These are phyloP conservation scores for Starmerella potacharoeniae DNA, from an alignment of 805 yeast genomes.

Conservation along the genomic window DNA sequence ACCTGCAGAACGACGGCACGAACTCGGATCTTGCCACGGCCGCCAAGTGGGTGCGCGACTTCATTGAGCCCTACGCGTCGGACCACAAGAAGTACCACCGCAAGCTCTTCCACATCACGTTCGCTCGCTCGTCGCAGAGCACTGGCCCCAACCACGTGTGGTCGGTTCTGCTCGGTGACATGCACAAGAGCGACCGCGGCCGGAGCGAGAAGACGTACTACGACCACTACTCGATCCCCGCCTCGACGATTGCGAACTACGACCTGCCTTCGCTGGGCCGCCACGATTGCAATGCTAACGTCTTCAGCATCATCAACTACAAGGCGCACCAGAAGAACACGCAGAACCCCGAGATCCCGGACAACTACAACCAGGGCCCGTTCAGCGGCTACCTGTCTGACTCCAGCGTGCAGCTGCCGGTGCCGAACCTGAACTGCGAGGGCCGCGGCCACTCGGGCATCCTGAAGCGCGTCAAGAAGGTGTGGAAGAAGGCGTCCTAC, in stretches of 20 bases:
- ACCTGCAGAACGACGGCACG: conserved; percentile 45
- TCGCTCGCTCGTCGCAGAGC: conserved; percentile 40
- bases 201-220: conserved; percentile 39
- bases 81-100: conserved; percentile 37
- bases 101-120: conserved; percentile 39
- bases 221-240: conserved; percentile 41
- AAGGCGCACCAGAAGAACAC: conserved; percentile 20
- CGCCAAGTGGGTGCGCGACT: conserved; percentile 37
- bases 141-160: conserved; percentile 36
- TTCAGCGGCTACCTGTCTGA: conserved; percentile 22
- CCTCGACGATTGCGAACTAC: conserved; percentile 44
- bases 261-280: conserved; percentile 41
- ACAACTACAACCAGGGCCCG: conserved; percentile 23
- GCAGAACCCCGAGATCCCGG: conserved; percentile 17
- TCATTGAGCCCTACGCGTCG: conserved; percentile 33
- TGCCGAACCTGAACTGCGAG: conserved; percentile 27
- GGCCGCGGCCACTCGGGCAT: conserved; percentile 26
- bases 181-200: conserved; percentile 34
- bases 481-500: conserved; percentile 25
- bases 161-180: conserved; percentile 39
- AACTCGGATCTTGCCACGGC: conserved; percentile 38
- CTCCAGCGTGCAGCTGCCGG: conserved; percentile 18
- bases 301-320: conserved; percentile 35
- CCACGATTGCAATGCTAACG: conserved; percentile 41
- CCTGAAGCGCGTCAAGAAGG: conserved; percentile 22